These are phyloP conservation scores for Solanum bulbocastanum DNA, from an alignment of 257 asterid species.

Conservation along the genomic window DNA sequence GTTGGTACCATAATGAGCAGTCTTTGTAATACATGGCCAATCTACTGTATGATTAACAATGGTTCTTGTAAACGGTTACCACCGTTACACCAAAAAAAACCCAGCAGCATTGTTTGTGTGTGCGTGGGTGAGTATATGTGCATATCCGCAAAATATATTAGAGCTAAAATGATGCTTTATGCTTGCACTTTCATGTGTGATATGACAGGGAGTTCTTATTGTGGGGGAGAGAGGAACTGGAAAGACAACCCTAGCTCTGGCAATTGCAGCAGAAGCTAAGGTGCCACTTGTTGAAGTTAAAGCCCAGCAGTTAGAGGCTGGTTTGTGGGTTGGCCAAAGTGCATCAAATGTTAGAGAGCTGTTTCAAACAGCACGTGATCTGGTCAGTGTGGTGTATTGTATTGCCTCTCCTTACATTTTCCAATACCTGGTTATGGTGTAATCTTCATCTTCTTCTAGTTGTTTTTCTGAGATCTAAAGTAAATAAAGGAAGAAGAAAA, in stretches of 20 bases:
- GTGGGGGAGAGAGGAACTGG: conserved; percentile 99
- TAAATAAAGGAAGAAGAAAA: background rate
- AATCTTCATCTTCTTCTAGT: background rate
- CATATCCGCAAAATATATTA: background rate
- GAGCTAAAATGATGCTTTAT: background rate
- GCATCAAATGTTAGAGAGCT: conserved; percentile 94
- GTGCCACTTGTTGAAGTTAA: conserved; percentile 93
- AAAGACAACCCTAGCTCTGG: conserved; percentile 90
- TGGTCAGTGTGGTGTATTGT: conserved; percentile 33
- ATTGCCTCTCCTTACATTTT: background rate
- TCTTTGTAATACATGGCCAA: background rate
- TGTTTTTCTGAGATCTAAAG: background rate
- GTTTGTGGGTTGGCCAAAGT: conserved; percentile 98
- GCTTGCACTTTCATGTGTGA: conserved; percentile 4
- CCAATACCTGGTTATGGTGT: conserved; percentile 1
- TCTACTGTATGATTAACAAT: background rate
- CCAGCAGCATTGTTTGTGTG: background rate
- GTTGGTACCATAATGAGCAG: background rate
- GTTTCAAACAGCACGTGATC: conserved; percentile 96
- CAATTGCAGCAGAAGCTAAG: conserved; percentile 96
- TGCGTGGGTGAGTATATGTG: background rate
- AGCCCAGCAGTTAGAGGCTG: conserved; percentile 90
- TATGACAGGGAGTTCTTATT: conserved; percentile 83
- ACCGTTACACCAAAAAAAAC: background rate
- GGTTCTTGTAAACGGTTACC: background rate